These are phyloP conservation scores for Rosa hybrid DNA, from an alignment of 331 rosid genomes.

Conservation along the genomic window DNA sequence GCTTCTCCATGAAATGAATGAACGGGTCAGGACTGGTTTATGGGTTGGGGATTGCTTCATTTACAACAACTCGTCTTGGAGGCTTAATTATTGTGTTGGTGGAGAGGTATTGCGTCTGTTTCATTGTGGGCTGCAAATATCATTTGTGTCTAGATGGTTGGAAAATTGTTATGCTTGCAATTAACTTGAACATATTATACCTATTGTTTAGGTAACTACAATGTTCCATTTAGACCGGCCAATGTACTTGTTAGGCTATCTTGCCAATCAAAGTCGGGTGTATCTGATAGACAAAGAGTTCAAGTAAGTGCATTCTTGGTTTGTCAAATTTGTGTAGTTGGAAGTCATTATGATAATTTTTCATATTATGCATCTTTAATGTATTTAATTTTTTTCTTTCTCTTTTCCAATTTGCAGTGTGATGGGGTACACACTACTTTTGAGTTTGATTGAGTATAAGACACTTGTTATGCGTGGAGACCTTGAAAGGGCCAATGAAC, in stretches of 20 bases:
- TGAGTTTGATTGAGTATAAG: conserved; percentile 97
- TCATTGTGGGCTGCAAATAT: background rate
- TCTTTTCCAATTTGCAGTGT: conserved; percentile 50
- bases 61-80: conserved; percentile 95
- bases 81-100: conserved; percentile 98
- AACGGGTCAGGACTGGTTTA: conserved; percentile 94
- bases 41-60: conserved; percentile 99
- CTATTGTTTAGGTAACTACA: conserved; percentile 78
- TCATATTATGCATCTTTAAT: conserved; percentile 20
- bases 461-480: conserved; percentile 99
- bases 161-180: conserved; percentile 20
- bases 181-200: conserved; percentile 10
- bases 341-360: conserved; percentile 13
- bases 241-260: conserved; percentile 98
- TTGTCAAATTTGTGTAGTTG: conserved; percentile 18
- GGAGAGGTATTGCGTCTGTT: conserved; percentile 73
- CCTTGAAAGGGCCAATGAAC: conserved; percentile 84
- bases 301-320: conserved; percentile 63
- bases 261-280: conserved; percentile 92
- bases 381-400: background rate
- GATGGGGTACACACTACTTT: conserved; percentile 89
- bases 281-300: conserved; percentile 95
- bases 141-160: background rate
- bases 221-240: conserved; percentile 99
- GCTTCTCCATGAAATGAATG: conserved; percentile 92